Evolutionary conservation across 352 stramenopile genomes (phyloP).

Genomic region (Globisporangium emineosum): DNA sequence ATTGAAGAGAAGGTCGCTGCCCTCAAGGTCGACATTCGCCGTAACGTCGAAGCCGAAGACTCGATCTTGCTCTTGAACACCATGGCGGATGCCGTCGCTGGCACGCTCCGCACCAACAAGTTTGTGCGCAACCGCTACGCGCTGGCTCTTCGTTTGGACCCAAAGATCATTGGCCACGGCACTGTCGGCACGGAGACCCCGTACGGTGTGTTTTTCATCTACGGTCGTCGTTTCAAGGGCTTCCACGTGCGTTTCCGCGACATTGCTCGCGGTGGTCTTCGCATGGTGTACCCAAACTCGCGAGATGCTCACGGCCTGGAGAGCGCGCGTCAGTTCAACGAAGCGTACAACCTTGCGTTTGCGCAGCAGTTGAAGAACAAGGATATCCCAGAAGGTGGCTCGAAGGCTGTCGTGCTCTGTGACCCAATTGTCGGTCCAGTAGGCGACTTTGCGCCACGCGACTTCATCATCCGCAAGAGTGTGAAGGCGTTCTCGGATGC

Average conservation of each 20-base stretch:
- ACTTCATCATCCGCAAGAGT: slow-evolving; percentile 94
- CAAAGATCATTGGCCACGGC: slow-evolving; percentile 76
- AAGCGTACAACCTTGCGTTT: slow-evolving; percentile 83
- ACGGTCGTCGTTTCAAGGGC: slow-evolving; percentile 94
- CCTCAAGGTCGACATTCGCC: slow-evolving; percentile 71
- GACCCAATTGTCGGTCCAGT: slow-evolving; percentile 70
- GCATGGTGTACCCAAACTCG: slow-evolving; percentile 73
- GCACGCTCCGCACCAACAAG: slow-evolving; percentile 81
- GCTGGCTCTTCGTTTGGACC: slow-evolving; percentile 74
- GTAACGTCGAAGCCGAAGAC: slow-evolving; percentile 72
- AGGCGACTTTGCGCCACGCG: slow-evolving; percentile 70
- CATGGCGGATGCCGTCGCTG: slow-evolving; percentile 74
- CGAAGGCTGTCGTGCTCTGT: slow-evolving; percentile 80
- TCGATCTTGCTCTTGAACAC: slow-evolving; percentile 71
- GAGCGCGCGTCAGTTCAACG: slow-evolving; percentile 78
- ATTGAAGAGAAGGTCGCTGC: slow-evolving; percentile 43
- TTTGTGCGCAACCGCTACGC: slow-evolving; percentile 81
- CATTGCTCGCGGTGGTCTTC: slow-evolving; percentile 74
- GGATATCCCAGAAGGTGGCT: slow-evolving; percentile 82
- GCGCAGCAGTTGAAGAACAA: slow-evolving; percentile 89
- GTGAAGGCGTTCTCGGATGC: slow-evolving; percentile 96
- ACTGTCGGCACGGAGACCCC: slow-evolving; percentile 87
- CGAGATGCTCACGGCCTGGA: slow-evolving; percentile 57
- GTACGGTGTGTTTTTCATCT: slow-evolving; percentile 96
- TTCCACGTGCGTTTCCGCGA: slow-evolving; percentile 86